phyloP scores from a whole-genome alignment of 1,284 basidiomycete genomes.

The Amylostereum areolatum region DNA sequence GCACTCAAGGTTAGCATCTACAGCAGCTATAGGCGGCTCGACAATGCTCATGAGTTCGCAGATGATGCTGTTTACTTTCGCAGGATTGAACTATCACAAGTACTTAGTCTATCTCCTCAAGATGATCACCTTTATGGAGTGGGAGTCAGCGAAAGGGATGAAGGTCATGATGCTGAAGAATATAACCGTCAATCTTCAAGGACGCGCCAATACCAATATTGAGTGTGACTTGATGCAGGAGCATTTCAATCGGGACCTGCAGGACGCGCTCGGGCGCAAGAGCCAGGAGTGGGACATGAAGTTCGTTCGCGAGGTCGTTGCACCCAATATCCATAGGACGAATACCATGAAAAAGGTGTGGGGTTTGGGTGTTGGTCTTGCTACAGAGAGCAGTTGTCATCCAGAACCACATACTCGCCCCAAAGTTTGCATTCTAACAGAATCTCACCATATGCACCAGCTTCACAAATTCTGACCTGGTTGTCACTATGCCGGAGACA shows the following conservation, averaged over 20 bases:
- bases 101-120: conserved; percentile 21
- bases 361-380: conserved; percentile 17
- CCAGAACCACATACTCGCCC: conserved; percentile 15
- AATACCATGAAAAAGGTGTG: conserved; percentile 15
- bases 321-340: conserved; percentile 20
- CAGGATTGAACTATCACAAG: conserved; percentile 20
- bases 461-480: conserved; percentile 13
- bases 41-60: background rate
- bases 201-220: background rate
- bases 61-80: conserved; percentile 1
- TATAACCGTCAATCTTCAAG: background rate
- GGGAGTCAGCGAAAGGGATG: conserved; percentile 14
- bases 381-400: conserved; percentile 10
- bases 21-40: too few species aligned
- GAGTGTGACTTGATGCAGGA: conserved; percentile 22
- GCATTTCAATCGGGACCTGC: conserved; percentile 18
- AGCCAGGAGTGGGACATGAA: conserved; percentile 1
- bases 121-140: conserved; percentile 14
- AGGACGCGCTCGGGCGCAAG: conserved; percentile 17
- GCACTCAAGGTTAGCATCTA: conserved; percentile 13
- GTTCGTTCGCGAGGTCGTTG: conserved; percentile 12
- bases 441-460: conserved; percentile 10
- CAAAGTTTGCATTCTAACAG: conserved; percentile 15
- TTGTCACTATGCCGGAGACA: too few species aligned
- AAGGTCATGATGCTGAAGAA: background rate